Base-by-base conservation (phyloP, 2,329 filamentous ascomycete species). In the Triangularia verruculosa region DNA sequence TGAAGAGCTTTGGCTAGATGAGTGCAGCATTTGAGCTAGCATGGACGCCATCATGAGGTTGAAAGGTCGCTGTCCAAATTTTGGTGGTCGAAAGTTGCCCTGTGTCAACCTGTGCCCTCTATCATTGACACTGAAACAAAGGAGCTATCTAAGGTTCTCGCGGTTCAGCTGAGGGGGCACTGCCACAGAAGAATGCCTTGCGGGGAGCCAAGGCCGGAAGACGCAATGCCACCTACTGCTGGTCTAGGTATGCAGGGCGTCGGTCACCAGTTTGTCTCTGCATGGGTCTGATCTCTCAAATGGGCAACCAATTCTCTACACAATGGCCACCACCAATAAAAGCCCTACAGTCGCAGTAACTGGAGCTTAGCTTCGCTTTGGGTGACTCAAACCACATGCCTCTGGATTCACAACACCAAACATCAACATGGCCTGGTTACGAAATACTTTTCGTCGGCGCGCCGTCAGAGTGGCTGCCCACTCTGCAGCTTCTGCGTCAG, bases 361-460 rank as follows among this genome's bases (percentile, higher is more conserved):
- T 39, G 34, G 34, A 39, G n/a, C 7, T n/a, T 13, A 4, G 2
- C 13, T 39, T 5, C 3, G 17, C 12, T 5, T 5, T 39, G 13
- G 13, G 13, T 39, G 6, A 13, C 6, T 39, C 34, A 39, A 9
- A 28, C 27, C 5, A 9, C 4, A 28, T 9, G 13, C 4, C 4
- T 4, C 13, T 39, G 9, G 30, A 13, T 28, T 4, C 34, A 39
- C 15, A 13, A 39, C 34, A 39, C 13, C 34, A 39, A 39, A n/a
- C 34, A 39, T n/a, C 25, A 34, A 57, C 55, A 20, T 34, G 34
- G 34, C 34, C 5, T 62, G 61, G 61, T 12, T 39, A 15, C 61
- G 27, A 27, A 62, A 39, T 27, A 56, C 61, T 17, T 24, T 62
- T 20, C 58, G 25, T 27, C 22, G 25, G 20, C 34, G 56, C 27